Base-by-base conservation (phyloP, 768 basidiomycete genomes). In the Termitomyces sp. region DNA sequence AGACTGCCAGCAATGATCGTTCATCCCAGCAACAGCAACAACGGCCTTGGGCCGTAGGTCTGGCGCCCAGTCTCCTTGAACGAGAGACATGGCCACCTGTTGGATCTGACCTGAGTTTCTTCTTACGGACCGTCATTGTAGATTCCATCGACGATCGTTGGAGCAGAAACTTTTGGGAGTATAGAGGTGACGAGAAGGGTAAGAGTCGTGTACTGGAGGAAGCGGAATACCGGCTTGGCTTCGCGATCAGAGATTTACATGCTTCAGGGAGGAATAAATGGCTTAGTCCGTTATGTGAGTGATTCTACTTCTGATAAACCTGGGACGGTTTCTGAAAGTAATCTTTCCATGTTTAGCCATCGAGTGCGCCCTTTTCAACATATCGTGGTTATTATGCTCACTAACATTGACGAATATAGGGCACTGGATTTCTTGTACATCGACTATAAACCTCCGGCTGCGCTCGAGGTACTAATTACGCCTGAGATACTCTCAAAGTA, bases 341-440 rank as follows among this genome's bases (percentile, higher is more conserved):
- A 46, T 42, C 19, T 31, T 21, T 54, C 47, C 53, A 17, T 55
- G 38, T 55, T 17, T 45, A 81, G 80, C 71, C 19, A 79, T 83
- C 23, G 79, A 83, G 82, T 79, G 64, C 53, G 80, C 69, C 56
- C 38, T 19, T 21, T 40, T 47, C 5, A 44, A 43, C 6, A 12
- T 41, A 40, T 21, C 55, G 8, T 57, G 33, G 5, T 5, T 6
- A 12, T 23, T 10, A 67, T 35, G 19, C 49, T 53, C 59, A 47
- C 47, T 50, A 19, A 54, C n/a, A 28, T 33, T 60, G 49, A 31
- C 30, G 30, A 62, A 51, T 19, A 5, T 61, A 91, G 90, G 67
- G 92, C 94, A 7, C 68, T 96, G 43, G 94, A 95, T 67, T 96
- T 95, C 66, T 71, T 96, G 14, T 91, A 91, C 65, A 85, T 96